Evolutionary conservation across 495 filamentous ascomycete species (phyloP), one percentile per base, ranked within the genome.

Genomic region (Talaromyces trachyspermus): DNA sequence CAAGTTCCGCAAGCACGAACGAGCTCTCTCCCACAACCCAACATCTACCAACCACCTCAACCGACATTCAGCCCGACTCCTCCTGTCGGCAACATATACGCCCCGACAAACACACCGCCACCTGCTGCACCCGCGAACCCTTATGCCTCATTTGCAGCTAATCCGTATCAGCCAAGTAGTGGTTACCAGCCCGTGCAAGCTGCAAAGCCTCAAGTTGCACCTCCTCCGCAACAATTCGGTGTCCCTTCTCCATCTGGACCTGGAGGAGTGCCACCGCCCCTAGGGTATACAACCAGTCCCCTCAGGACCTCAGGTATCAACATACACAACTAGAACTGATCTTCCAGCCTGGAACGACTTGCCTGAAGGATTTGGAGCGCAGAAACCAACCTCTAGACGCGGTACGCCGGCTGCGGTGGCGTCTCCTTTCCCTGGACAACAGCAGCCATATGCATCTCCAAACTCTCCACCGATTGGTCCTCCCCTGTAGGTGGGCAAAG

Each of bases 341-440:
- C 77, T 80, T 33, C 78, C 79, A 26, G 83, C 84, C 44, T 99
- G 92, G 92, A 99, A 99, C 54, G 92, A 99, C 65, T 81, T 91
- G 47, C 92, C 92, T 0, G 80, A 95, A 54, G 86, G 63, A 47
- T 77, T 95, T 22, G 75, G 79, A 23, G 94, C 90, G 60, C 70
- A 83, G 32, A 48, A 41, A 14, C 78, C 84, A 20, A 69, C 75
- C 9, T 75, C 82, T 9, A 78, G 89, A 46, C 75, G 82, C 55
- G 74, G 70, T 29, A 95, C 89, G 9, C 89, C 89, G 23, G 61
- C 63, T n/a, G 61, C 66, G 15, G 76, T 87, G 42, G 76, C 69
- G 37, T 75, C 83, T 23, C 80, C 85, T 11, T 89, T 89, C 67
- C 73, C 78, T 9, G 80, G 78, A 57, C 84, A 84, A 51, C 67